phyloP scores from a whole-genome alignment of 2,329 filamentous ascomycete species.

The Beauveria sp. region DNA sequence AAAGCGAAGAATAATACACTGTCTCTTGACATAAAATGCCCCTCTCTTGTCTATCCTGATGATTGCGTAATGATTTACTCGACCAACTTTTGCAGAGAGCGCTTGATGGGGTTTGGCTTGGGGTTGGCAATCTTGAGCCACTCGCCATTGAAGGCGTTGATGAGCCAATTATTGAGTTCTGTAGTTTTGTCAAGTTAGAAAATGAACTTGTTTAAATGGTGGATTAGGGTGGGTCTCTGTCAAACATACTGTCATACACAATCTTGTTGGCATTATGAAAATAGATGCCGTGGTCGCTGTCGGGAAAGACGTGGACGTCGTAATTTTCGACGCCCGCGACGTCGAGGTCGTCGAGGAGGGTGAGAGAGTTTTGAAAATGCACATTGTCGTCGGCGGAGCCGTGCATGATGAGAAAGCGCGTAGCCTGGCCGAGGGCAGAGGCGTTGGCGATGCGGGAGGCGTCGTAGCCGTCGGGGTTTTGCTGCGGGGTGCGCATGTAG shows the following conservation, averaged over 20 bases:
- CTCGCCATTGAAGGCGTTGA: slow-evolving; percentile 96
- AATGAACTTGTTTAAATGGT: no score
- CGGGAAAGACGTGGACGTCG: slow-evolving; percentile 92
- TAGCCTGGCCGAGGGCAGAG: slow-evolving; percentile 62
- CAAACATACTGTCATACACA: slow-evolving; percentile 82
- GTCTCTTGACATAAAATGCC: not conserved
- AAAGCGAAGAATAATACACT: not conserved
- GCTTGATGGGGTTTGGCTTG: slow-evolving; percentile 33
- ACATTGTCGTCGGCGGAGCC: slow-evolving; percentile 97
- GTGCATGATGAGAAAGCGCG: slow-evolving; percentile 92
- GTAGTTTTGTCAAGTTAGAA: not conserved
- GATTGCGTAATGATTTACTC: slow-evolving; percentile 14
- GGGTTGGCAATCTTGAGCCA: slow-evolving; percentile 60
- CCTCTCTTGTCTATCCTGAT: not conserved
- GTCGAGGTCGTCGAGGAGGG: slow-evolving; percentile 79
- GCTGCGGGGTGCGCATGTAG: slow-evolving; percentile 91
- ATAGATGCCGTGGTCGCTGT: slow-evolving; percentile 89
- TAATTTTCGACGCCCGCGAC: slow-evolving; percentile 80
- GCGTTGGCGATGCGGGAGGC: slow-evolving; percentile 68
- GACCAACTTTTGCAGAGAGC: not conserved
- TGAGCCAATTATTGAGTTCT: slow-evolving; percentile 83
- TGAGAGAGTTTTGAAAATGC: slow-evolving; percentile 89
- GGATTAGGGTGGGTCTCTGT: not conserved
- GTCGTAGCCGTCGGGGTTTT: slow-evolving; percentile 71
- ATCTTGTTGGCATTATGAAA: slow-evolving; percentile 90